Conservation (phyloP, 2,329 filamentous ascomycete genomes). For the Arthroderma sp. region DNA sequence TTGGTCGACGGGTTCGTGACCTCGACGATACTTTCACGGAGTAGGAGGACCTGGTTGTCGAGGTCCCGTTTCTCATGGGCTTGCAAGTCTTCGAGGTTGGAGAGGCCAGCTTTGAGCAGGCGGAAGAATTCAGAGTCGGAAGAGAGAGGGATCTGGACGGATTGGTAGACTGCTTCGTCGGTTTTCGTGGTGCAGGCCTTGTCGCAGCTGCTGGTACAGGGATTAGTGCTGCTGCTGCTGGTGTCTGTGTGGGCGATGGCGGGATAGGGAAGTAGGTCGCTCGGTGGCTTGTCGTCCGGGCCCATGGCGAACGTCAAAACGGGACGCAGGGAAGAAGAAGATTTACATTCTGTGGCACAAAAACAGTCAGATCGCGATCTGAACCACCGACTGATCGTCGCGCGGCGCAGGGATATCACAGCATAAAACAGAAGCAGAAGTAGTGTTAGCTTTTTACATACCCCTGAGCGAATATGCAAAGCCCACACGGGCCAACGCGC, state of each 20-base stretch:
- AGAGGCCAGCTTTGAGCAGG: slow-evolving; percentile 59
- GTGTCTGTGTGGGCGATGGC: neutral
- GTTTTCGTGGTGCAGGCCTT: neutral
- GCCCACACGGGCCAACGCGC: slow-evolving; percentile 8
- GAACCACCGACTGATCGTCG: neutral
- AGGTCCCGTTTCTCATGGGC: slow-evolving; percentile 53
- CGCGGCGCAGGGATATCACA: neutral
- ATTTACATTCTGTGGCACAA: slow-evolving; percentile 24
- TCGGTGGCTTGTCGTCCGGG: slow-evolving; percentile 41
- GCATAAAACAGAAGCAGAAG: no score
- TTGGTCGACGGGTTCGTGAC: slow-evolving; percentile 51
- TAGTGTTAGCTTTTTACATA: no score
- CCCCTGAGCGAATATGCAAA: slow-evolving; percentile 13
- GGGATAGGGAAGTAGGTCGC: neutral
- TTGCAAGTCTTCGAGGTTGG: slow-evolving; percentile 56
- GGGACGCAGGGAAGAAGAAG: slow-evolving; percentile 44
- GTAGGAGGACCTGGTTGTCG: slow-evolving; percentile 47
- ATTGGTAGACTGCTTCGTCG: slow-evolving; percentile 15
- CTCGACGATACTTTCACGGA: slow-evolving; percentile 53
- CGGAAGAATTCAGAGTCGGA: slow-evolving; percentile 73
- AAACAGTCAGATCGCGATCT: neutral
- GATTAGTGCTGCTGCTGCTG: neutral
- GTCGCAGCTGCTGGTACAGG: neutral
- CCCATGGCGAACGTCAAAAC: slow-evolving; percentile 60
- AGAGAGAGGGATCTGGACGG: slow-evolving; percentile 62